These are phyloP conservation scores for Boletus coffeatus DNA, from an alignment of 1,284 basidiomycete species.

Conservation along the genomic window DNA sequence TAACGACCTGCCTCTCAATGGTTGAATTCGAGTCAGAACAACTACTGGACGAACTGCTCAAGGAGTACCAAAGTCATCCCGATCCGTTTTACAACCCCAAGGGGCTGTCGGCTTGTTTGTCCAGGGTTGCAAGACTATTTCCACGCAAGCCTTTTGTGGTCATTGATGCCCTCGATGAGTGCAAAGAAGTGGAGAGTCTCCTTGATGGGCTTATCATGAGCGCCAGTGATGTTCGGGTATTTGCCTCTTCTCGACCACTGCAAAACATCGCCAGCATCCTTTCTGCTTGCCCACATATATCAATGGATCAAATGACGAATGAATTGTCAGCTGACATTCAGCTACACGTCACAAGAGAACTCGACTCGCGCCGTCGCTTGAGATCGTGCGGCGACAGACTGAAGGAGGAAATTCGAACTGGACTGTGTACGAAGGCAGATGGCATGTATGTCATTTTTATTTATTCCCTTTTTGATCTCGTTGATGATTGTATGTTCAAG, in stretches of 20 bases:
- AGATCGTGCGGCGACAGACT: not conserved
- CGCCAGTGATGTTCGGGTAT: not conserved
- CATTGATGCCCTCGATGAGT: constrained; percentile 14
- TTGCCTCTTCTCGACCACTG: constrained; percentile 6
- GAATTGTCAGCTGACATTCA: constrained; percentile 8
- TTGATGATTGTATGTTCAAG: constrained; percentile 1
- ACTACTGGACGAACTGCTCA: constrained; percentile 4
- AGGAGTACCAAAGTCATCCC: not conserved
- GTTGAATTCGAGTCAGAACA: not conserved
- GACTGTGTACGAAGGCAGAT: not conserved
- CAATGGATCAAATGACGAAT: constrained; percentile 4
- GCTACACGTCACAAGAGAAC: constrained; percentile 1
- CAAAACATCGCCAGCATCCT: not conserved
- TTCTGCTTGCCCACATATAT: constrained; percentile 1
- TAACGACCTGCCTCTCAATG: not conserved
- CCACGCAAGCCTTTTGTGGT: constrained; percentile 1
- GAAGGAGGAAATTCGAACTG: constrained; percentile 2
- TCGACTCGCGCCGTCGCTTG: constrained; percentile 2
- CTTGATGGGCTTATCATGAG: constrained; percentile 1
- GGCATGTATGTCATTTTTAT: constrained; percentile 1
- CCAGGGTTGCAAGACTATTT: not conserved
- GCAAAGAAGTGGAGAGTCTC: constrained; percentile 6
- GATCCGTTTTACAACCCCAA: not conserved
- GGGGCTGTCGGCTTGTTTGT: constrained; percentile 3
- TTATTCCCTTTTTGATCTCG: not conserved